Base-by-base conservation (phyloP, 495 filamentous ascomycete species). In the Xylaria palmicola region DNA sequence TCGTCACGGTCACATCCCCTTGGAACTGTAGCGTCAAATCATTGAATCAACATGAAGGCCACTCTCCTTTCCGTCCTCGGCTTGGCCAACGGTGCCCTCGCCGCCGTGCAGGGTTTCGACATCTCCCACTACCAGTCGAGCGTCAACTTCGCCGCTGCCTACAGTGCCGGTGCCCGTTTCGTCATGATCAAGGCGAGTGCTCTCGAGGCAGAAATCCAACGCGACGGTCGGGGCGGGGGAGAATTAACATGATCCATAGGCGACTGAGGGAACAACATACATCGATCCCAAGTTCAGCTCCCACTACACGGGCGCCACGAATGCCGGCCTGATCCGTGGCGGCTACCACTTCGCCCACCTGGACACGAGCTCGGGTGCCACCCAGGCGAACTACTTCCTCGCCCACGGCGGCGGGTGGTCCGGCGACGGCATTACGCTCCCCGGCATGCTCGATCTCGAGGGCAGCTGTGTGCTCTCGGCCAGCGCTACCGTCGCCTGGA, bases 371-470 rank as follows among this genome's bases (percentile, higher is more conserved):
- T 75, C 77, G 4, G 84, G 81, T 15, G 72, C 81, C 17, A 68
- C 72, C 0, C 85, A 88, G 65, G 86, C 85, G 5, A 72, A 78
- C 13, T 86, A 76, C 67, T 88, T 88, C 75, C 58, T 86, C 58
- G 72, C 78, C 0, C 73, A 88, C 65, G 86, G 86, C 30, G 86
- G 86, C 19, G 84, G 83, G 48, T 88, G 85, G 86, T 77, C 79
- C 8, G 65, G 59, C 22, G 86, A 89, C 62, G 84, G 85, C 32
- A 80, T 79, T 55, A 89, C 85, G 6, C 76, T 89, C 0, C 86
- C 86, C 0, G 86, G 86, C 2, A 88, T 88, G 85, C 75, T 89
- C 13, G 86, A 88, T 68, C 75, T 89, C 24, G 86, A 89, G 71
- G 71, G 73, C 9, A 76, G 79, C 15, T 87, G 85, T 69, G 85